Evolutionary conservation across 2,329 filamentous ascomycete genomes (phyloP).

Genomic region (Dryadomyces sulphureus): DNA sequence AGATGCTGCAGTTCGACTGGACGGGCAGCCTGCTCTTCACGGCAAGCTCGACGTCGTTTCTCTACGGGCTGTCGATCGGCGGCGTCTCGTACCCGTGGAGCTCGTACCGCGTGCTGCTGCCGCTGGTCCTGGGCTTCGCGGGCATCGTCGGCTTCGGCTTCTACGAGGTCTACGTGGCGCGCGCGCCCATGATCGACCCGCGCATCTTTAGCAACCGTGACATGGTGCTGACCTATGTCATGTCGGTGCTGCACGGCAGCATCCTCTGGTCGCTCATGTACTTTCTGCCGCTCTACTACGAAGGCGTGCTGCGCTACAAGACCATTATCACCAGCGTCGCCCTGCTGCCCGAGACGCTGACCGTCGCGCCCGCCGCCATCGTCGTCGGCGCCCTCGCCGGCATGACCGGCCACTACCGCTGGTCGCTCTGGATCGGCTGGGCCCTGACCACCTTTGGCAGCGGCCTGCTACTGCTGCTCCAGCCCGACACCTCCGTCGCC

Average conservation of each 20-base stretch:
- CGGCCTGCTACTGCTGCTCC: slow-evolving; percentile 12
- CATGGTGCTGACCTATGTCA: slow-evolving; percentile 18
- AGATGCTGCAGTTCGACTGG: slow-evolving; percentile 25
- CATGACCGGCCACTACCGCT: slow-evolving; percentile 15
- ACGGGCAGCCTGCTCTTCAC: slow-evolving; percentile 28
- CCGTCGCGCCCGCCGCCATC: slow-evolving; percentile 12
- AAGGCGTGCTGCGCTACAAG: slow-evolving; percentile 18
- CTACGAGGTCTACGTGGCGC: slow-evolving; percentile 9
- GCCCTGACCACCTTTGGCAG: slow-evolving; percentile 14
- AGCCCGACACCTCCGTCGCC: slow-evolving; percentile 11
- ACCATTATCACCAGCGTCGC: slow-evolving; percentile 17
- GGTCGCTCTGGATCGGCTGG: slow-evolving; percentile 16
- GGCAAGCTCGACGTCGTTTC: slow-evolving; percentile 21
- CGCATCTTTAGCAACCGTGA: slow-evolving; percentile 27
- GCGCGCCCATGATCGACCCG: slow-evolving; percentile 23
- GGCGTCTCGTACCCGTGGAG: slow-evolving; percentile 28
- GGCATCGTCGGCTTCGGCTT: slow-evolving; percentile 16
- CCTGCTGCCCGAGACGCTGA: slow-evolving; percentile 15
- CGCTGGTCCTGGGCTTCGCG: slow-evolving; percentile 25
- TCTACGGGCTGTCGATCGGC: slow-evolving; percentile 28
- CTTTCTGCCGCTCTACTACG: slow-evolving; percentile 21
- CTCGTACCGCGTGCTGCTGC: slow-evolving; percentile 21
- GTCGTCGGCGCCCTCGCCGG: slow-evolving; percentile 10
- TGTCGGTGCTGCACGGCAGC: slow-evolving; percentile 42
- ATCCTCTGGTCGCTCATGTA: slow-evolving; percentile 39